phyloP scores from a whole-genome alignment of 371 early-diverging fungal species.

The Rhizopus delemar region DNA sequence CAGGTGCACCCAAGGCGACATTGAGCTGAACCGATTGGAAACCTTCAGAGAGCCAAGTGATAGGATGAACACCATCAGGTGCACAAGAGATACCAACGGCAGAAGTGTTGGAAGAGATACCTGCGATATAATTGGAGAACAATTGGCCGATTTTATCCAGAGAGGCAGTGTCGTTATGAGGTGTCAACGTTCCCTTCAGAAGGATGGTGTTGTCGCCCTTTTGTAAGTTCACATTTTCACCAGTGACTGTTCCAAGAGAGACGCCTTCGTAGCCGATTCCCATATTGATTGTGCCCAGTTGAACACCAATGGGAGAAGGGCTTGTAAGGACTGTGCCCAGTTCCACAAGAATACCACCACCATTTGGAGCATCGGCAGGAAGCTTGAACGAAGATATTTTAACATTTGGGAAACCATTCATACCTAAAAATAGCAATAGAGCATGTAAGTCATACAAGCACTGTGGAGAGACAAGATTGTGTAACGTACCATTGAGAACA shows the following conservation, averaged over 20 bases:
- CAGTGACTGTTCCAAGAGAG: slow-evolving; percentile 47
- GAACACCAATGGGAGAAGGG: slow-evolving; percentile 58
- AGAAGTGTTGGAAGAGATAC: slow-evolving; percentile 41
- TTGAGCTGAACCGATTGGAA: slow-evolving; percentile 51
- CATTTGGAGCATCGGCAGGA: slow-evolving; percentile 50
- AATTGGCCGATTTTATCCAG: slow-evolving; percentile 43
- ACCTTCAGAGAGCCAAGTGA: slow-evolving; percentile 53
- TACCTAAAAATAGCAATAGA: slow-evolving; percentile 25
- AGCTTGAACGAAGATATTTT: slow-evolving; percentile 53
- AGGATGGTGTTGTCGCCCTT: slow-evolving; percentile 49
- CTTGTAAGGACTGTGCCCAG: slow-evolving; percentile 53
- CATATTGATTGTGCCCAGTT: slow-evolving; percentile 54
- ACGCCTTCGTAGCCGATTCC: slow-evolving; percentile 46
- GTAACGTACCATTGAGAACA: slow-evolving; percentile 19
- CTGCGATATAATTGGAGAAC: slow-evolving; percentile 55
- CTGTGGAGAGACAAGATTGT: neutral
- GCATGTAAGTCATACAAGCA: neutral
- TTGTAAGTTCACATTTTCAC: slow-evolving; percentile 40
- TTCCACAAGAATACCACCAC: slow-evolving; percentile 56
- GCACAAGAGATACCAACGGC: slow-evolving; percentile 57
- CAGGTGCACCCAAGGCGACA: slow-evolving; percentile 41
- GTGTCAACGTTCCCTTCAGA: slow-evolving; percentile 49
- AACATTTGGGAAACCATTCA: slow-evolving; percentile 55
- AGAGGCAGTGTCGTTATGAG: slow-evolving; percentile 43
- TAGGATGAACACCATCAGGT: slow-evolving; percentile 52